Conservation (phyloP, 2,329 filamentous ascomycete genomes). For the Botrytis medusae region DNA sequence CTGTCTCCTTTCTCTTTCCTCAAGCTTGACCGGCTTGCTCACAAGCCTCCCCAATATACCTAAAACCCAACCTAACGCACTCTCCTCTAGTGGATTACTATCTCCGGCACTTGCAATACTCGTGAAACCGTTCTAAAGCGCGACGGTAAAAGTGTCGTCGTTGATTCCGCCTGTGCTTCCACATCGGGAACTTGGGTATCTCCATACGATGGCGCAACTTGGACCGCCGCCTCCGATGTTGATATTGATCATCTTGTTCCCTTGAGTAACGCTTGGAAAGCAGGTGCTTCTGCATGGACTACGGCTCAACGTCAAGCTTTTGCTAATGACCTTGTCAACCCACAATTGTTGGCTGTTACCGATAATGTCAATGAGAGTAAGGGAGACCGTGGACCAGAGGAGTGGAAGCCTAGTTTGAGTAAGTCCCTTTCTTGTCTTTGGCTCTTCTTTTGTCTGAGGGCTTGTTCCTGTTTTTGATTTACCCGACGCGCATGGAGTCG, state of each 20-base stretch:
- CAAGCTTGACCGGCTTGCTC: neutral
- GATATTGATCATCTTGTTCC: conserved; percentile 87
- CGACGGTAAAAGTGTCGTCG: conserved; percentile 65
- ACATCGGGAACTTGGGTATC: conserved; percentile 67
- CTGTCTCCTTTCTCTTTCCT: conserved; percentile 6
- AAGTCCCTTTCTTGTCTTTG: conserved; percentile 37
- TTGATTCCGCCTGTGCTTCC: conserved; percentile 59
- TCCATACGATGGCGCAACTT: conserved; percentile 72
- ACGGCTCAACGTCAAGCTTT: conserved; percentile 64
- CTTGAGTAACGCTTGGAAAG: conserved; percentile 74
- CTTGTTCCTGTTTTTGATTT: neutral
- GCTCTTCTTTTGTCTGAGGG: neutral
- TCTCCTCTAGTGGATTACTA: conserved; percentile 46
- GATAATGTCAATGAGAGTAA: conserved; percentile 73
- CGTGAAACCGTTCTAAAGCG: conserved; percentile 71
- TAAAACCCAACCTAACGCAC: neutral
- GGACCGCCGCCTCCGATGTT: conserved; percentile 66
- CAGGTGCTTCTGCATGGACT: conserved; percentile 72
- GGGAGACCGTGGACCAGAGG: conserved; percentile 70
- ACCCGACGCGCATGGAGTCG: neutral
- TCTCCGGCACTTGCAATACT: conserved; percentile 68
- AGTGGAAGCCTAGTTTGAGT: conserved; percentile 61
- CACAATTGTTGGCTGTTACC: conserved; percentile 78
- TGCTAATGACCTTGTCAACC: conserved; percentile 74
- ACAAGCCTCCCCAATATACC: neutral